Base-by-base conservation (phyloP, 805 yeast genomes). In the Zygotorulaspora chibaensis region DNA sequence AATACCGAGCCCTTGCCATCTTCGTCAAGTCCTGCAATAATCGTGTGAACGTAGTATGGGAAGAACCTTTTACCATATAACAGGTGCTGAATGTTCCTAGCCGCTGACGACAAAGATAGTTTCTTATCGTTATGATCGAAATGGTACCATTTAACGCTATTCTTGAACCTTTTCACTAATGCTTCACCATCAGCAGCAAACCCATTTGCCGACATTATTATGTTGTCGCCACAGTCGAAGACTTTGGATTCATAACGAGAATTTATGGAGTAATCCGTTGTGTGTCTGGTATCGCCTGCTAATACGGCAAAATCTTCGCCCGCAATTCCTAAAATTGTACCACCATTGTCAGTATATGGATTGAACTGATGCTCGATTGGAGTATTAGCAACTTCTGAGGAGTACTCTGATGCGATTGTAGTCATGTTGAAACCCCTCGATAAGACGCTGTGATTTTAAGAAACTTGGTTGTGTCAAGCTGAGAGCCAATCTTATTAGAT, bases 231-330 rank as follows among this genome's bases (percentile, higher is more conserved):
- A 48, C 87, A 84, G 55, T 83, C 79, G 59, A 87, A 84, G 45
- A 93, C 86, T 67, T 88, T 90, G 35, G 96, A 93, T 66, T 87
- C 93, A 66, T 85, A 83, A 62, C 99, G 81, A 8, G 97, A 83
- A 66, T 93, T 89, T 66, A 93, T 93, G 52, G 87, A 82, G 70
- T 89, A 93, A 17, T 97, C 99, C 15, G 85, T 83, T 4, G 96
- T 87, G 61, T 86, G 95, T 73, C 99, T 84, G n/a, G 99, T 93
- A 67, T 93, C 99, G 38, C 98, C 98, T 0, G 99, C 99, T 50
- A 93, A 74, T 29, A 93, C 93, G 15, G 96, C 96, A 61, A 89
- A 93, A 68, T 93, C 97, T 65, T 88, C 87, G 41, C 99, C 99
- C 1, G 99, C 97, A 68, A 93, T 93, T 43, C 98, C 99, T 56